phyloP scores from a whole-genome alignment of 176 grass and related monocot species.

The Ensete ventricosum region DNA sequence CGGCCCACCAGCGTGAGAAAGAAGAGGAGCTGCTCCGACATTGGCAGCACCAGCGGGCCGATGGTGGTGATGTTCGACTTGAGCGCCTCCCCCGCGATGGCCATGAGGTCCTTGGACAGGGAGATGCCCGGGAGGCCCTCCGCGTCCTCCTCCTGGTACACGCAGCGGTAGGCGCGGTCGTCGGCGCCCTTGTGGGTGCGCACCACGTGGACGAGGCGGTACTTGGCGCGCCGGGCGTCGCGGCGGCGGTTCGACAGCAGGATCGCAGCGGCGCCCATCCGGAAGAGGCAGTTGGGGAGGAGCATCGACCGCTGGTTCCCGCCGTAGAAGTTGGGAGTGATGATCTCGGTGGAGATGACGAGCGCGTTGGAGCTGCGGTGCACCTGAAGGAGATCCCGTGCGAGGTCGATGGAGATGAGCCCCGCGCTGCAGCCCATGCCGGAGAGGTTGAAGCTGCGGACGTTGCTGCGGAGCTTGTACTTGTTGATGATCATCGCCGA shows the following conservation, averaged over 20 bases:
- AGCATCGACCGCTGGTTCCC: slow-evolving; percentile 13
- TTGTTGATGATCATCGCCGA: slow-evolving; percentile 41
- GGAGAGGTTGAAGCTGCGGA: slow-evolving; percentile 20
- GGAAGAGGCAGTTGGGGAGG: slow-evolving; percentile 17
- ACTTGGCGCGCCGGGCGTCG: slow-evolving; percentile 5
- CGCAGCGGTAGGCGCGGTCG: slow-evolving; percentile 18
- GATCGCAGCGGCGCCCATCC: slow-evolving; percentile 9
- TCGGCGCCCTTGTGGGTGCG: slow-evolving; percentile 22
- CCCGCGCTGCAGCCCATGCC: slow-evolving; percentile 24
- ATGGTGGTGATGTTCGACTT: slow-evolving; percentile 18
- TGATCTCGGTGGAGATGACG: slow-evolving; percentile 14
- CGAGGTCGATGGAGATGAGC: slow-evolving; percentile 21
- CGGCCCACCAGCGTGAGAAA: slow-evolving; percentile 10
- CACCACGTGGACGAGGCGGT: slow-evolving; percentile 18
- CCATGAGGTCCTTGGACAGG: slow-evolving; percentile 16
- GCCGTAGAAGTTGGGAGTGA: slow-evolving; percentile 10
- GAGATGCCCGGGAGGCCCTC: slow-evolving; percentile 9
- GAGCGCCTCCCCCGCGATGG: slow-evolving; percentile 13
- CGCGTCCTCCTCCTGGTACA: slow-evolving; percentile 22
- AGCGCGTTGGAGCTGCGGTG: slow-evolving; percentile 2
- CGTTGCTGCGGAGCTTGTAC: slow-evolving; percentile 43
- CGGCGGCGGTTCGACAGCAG: slow-evolving; percentile 15
- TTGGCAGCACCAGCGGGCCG: slow-evolving; percentile 17
- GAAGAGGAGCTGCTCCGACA: slow-evolving; percentile 21
- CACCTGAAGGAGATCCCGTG: slow-evolving; percentile 14